phyloP scores from a whole-genome alignment of 2,329 filamentous ascomycete species.

The Dothidotthia symphoricarpi region DNA sequence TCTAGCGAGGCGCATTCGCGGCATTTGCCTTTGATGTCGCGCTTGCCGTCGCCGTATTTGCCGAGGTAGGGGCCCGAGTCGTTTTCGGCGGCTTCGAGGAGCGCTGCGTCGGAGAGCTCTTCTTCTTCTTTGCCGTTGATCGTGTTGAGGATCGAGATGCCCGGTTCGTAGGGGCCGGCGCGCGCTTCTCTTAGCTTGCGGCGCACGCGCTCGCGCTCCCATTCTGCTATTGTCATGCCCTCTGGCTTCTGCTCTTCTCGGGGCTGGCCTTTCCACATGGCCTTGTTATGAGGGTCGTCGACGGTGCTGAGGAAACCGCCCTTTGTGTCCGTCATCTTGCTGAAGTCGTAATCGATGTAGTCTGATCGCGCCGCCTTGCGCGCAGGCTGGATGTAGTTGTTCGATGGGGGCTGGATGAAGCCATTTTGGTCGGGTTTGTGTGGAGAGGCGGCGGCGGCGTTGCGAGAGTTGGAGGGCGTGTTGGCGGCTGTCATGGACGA shows the following conservation, averaged over 20 bases:
- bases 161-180: constrained; percentile 82
- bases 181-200: constrained; percentile 70
- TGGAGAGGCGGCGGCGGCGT: constrained; percentile 56
- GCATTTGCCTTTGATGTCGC: constrained; percentile 65
- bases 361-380: constrained; percentile 75
- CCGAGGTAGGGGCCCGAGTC: constrained; percentile 32
- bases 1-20: constrained; percentile 79
- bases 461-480: constrained; percentile 60
- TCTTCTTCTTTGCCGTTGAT: constrained; percentile 38
- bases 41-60: constrained; percentile 36
- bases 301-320: constrained; percentile 89
- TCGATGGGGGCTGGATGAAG: constrained; percentile 37
- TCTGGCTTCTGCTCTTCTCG: constrained; percentile 68
- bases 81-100: constrained; percentile 46
- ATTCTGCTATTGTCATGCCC: constrained; percentile 86
- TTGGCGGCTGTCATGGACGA: constrained; percentile 59
- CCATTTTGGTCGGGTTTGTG: constrained; percentile 37
- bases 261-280: constrained; percentile 49
- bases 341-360: constrained; percentile 97
- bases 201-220: constrained; percentile 80
- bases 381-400: constrained; percentile 66
- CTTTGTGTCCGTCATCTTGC: constrained; percentile 96
- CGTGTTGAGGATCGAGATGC: constrained; percentile 68
- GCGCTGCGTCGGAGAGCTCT: constrained; percentile 24
- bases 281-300: constrained; percentile 87